Percentiles rank a stretch among this genome's conserved stretches.
phyloP scores from a whole-genome alignment of 345 rosid species.

The Orychophragmus violaceus region DNA sequence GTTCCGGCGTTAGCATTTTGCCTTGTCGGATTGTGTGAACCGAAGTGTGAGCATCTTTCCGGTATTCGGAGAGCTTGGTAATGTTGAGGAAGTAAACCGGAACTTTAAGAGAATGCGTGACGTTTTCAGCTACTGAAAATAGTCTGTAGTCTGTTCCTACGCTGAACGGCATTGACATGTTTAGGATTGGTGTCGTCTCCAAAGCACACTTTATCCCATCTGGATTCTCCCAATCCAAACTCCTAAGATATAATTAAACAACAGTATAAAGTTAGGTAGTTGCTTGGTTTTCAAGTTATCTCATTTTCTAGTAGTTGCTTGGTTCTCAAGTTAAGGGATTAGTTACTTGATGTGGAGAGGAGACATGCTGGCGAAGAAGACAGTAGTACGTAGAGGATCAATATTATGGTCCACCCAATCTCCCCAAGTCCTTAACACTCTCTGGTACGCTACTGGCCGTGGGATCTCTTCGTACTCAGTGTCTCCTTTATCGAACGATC shows the following conservation, averaged over 20 bases:
- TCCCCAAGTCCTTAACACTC: slow-evolving; percentile 84
- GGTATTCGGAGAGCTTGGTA: slow-evolving; percentile 62
- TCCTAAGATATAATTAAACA: slow-evolving; percentile 37
- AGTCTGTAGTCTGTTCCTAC: slow-evolving; percentile 77
- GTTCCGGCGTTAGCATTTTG: slow-evolving; percentile 65
- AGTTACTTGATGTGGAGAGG: slow-evolving; percentile 93
- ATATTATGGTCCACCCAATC: slow-evolving; percentile 71
- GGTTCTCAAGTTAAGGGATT: slow-evolving; percentile 7
- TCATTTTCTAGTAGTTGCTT: slow-evolving; percentile 16
- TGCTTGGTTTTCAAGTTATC: background rate
- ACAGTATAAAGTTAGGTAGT: background rate
- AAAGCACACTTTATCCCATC: slow-evolving; percentile 83
- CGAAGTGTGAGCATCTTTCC: slow-evolving; percentile 92
- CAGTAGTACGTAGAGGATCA: slow-evolving; percentile 65
- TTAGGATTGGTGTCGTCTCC: slow-evolving; percentile 61
- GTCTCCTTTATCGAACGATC: slow-evolving; percentile 70
- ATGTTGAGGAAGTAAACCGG: slow-evolving; percentile 69
- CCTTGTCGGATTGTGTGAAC: slow-evolving; percentile 80
- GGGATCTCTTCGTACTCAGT: slow-evolving; percentile 69
- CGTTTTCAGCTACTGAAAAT: slow-evolving; percentile 42
- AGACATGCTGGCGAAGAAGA: slow-evolving; percentile 89
- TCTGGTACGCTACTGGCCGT: slow-evolving; percentile 62
- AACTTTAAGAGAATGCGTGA: slow-evolving; percentile 43
- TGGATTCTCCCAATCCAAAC: slow-evolving; percentile 84
- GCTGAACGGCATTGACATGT: slow-evolving; percentile 42